Percentiles rank a stretch among this genome's conserved stretches.
phyloP scores from a whole-genome alignment of 768 basidiomycete genomes.

The Suillus paluster region DNA sequence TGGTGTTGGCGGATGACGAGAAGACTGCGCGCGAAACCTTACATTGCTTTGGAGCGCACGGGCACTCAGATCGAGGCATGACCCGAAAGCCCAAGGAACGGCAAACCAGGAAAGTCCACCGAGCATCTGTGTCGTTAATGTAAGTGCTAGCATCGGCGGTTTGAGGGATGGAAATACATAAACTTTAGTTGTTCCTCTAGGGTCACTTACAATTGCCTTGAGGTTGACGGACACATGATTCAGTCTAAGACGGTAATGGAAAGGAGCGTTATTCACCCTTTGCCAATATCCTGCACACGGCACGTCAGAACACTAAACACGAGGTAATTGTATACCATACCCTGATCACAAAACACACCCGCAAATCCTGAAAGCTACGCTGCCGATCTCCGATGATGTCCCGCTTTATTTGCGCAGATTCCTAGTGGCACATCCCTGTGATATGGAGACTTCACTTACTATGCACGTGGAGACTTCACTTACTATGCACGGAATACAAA shows the following conservation, averaged over 20 bases:
- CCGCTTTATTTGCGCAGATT: conserved; percentile 2
- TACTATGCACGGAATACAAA: no score
- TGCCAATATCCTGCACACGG: conserved; percentile 42
- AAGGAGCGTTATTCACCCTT: conserved; percentile 25
- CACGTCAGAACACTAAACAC: no score
- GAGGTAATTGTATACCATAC: conserved; percentile 17
- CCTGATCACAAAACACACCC: conserved; percentile 41
- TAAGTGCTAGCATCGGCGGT: background rate
- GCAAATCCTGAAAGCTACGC: conserved; percentile 37
- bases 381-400: conserved; percentile 75
- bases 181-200: conserved; percentile 41
- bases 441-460: background rate
- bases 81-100: conserved; percentile 38
- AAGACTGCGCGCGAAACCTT: background rate
- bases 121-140: conserved; percentile 34
- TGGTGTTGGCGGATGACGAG: conserved; percentile 1
- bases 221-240: background rate
- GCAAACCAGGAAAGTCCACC: no score
- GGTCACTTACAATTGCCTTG: conserved; percentile 41
- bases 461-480: no score
- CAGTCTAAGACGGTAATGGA: background rate
- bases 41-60: conserved; percentile 22
- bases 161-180: conserved; percentile 17
- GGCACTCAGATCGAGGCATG: conserved; percentile 33
- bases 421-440: background rate